Conservation (phyloP, 208 protist species). For the Leptomonas pyrrhocoris region DNA sequence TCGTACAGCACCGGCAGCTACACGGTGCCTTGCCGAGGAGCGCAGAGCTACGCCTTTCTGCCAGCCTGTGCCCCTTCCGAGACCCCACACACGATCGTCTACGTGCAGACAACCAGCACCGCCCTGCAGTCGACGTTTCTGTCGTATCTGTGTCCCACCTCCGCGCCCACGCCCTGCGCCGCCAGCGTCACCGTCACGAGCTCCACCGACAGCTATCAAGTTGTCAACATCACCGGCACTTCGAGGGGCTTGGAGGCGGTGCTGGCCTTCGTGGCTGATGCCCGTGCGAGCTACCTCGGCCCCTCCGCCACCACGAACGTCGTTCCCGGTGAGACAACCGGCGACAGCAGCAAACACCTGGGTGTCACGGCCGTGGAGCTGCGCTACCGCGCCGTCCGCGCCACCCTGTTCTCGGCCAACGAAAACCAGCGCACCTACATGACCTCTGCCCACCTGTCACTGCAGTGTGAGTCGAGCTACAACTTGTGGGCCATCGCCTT, state of each 20-base stretch:
- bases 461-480: conserved; percentile 39
- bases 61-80: conserved; percentile 31
- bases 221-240: conserved; percentile 42
- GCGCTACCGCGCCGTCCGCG: conserved; percentile 29
- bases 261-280: conserved; percentile 48
- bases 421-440: conserved; percentile 46
- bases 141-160: conserved; percentile 7
- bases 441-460: conserved; percentile 10
- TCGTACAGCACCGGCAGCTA: conserved; percentile 31
- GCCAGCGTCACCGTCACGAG: conserved; percentile 17
- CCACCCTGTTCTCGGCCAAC: conserved; percentile 49
- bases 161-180: background rate
- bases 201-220: conserved; percentile 15
- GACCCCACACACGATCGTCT: conserved; percentile 30
- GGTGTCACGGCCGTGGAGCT: conserved; percentile 29
- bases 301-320: background rate
- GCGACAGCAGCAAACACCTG: conserved; percentile 15
- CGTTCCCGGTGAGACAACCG: conserved; percentile 7
- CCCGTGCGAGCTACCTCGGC: conserved; percentile 27
- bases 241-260: conserved; percentile 47
- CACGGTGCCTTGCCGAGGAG: conserved; percentile 44
- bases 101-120: conserved; percentile 26
- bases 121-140: conserved; percentile 25
- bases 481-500: conserved; percentile 72
- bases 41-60: conserved; percentile 46